phyloP scores from a whole-genome alignment of 495 filamentous ascomycete genomes.

The Evernia prunastri region DNA sequence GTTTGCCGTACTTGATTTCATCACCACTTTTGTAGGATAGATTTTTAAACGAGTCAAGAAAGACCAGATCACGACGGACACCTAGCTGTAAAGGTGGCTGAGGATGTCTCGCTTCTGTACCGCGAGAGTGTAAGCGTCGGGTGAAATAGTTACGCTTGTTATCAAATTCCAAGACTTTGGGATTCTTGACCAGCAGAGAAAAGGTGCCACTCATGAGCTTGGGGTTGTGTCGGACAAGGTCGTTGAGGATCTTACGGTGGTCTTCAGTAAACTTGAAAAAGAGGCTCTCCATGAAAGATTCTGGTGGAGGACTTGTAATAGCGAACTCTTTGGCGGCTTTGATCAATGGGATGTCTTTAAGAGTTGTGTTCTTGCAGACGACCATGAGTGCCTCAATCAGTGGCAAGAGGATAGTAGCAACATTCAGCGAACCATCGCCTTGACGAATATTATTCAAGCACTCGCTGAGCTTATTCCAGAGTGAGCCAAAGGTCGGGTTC shows the following conservation, averaged over 20 bases:
- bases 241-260: conserved; percentile 96
- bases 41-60: conserved; percentile 95
- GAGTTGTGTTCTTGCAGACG: conserved; percentile 90
- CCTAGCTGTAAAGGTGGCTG: conserved; percentile 78
- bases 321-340: conserved; percentile 62
- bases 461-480: conserved; percentile 92
- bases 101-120: conserved; percentile 54
- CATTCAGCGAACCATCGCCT: conserved; percentile 90
- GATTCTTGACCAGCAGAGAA: conserved; percentile 92
- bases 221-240: conserved; percentile 91
- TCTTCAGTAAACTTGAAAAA: conserved; percentile 99
- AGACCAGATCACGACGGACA: conserved; percentile 90
- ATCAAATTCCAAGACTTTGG: conserved; percentile 97
- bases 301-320: conserved; percentile 69
- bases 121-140: conserved; percentile 77
- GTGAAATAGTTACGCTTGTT: conserved; percentile 99
- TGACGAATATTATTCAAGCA: conserved; percentile 83
- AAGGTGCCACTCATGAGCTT: conserved; percentile 98
- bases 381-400: conserved; percentile 97
- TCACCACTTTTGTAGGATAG: conserved; percentile 91
- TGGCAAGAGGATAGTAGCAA: conserved; percentile 89
- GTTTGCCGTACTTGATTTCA: conserved; percentile 96
- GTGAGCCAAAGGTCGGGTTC: conserved; percentile 75
- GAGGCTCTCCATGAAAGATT: conserved; percentile 74
- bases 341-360: conserved; percentile 59